Percentiles rank a stretch among this genome's conserved stretches.
phyloP scores from a whole-genome alignment of 75 land plant species.

The Pinus tabuliformis region DNA sequence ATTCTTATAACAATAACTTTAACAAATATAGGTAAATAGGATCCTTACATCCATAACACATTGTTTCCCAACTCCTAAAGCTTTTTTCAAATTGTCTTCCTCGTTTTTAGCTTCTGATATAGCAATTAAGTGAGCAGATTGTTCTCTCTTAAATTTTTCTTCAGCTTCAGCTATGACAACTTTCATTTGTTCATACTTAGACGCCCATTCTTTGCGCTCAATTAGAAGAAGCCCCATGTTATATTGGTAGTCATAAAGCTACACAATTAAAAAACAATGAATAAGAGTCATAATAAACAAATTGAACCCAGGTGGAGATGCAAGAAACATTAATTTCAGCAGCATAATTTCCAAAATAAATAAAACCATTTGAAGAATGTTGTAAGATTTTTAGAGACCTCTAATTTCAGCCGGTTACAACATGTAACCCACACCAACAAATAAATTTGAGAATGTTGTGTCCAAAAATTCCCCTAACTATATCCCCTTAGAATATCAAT shows the following conservation, averaged over 20 bases:
- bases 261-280: conserved; percentile 6
- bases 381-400: too few species aligned
- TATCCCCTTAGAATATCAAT: too few species aligned
- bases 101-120: conserved; percentile 65
- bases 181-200: conserved; percentile 63
- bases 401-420: too few species aligned
- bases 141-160: conserved; percentile 72
- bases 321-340: not conserved
- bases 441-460: too few species aligned
- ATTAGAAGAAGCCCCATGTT: conserved; percentile 87
- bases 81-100: conserved; percentile 69
- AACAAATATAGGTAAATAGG: not conserved
- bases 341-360: too few species aligned
- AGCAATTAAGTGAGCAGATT: conserved; percentile 62
- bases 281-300: not conserved
- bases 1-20: not conserved
- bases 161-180: conserved; percentile 47
- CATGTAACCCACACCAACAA: too few species aligned
- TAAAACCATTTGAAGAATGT: too few species aligned
- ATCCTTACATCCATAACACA: conserved; percentile 34
- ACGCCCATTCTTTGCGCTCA: conserved; percentile 77
- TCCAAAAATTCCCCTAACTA: too few species aligned
- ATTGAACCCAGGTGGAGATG: not conserved
- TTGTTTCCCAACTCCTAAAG: conserved; percentile 80
- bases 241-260: conserved; percentile 92